phyloP scores from a whole-genome alignment of 1,284 basidiomycete genomes.

The Porphyrellus sp. region DNA sequence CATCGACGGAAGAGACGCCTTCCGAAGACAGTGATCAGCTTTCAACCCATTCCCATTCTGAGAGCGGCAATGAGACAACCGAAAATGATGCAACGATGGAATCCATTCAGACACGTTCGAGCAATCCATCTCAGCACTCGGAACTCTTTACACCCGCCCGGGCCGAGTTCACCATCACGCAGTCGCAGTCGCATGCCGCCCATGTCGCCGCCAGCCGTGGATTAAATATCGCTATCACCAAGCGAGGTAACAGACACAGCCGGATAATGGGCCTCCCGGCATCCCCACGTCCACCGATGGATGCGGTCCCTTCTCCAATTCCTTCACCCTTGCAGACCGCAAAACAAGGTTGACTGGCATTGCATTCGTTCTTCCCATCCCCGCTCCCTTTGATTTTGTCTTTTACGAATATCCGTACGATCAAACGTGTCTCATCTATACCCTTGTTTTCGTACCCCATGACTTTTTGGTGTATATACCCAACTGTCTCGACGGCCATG shows the following conservation, averaged over 20 bases:
- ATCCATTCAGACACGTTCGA: slow-evolving; percentile 48
- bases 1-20: slow-evolving; percentile 55
- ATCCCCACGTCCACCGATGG: slow-evolving; percentile 50
- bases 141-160: slow-evolving; percentile 21
- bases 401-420: slow-evolving; percentile 14
- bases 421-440: slow-evolving; percentile 27
- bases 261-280: slow-evolving; percentile 59
- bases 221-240: slow-evolving; percentile 56
- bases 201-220: slow-evolving; percentile 65
- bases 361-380: neutral
- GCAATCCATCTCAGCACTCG: slow-evolving; percentile 30
- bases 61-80: slow-evolving; percentile 67
- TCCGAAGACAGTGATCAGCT: slow-evolving; percentile 67
- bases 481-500: slow-evolving; percentile 6
- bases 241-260: slow-evolving; percentile 59
- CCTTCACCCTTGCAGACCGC: slow-evolving; percentile 28
- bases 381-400: neutral
- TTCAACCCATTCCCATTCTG: slow-evolving; percentile 63
- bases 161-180: slow-evolving; percentile 16
- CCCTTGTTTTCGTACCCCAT: slow-evolving; percentile 18
- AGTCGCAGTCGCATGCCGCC: slow-evolving; percentile 55
- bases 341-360: slow-evolving; percentile 23
- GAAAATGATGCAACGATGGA: slow-evolving; percentile 55
- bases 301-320: slow-evolving; percentile 17
- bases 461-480: slow-evolving; percentile 24